Base-by-base conservation (phyloP, 1,284 basidiomycete species). In the Fomitopsis betulina region DNA sequence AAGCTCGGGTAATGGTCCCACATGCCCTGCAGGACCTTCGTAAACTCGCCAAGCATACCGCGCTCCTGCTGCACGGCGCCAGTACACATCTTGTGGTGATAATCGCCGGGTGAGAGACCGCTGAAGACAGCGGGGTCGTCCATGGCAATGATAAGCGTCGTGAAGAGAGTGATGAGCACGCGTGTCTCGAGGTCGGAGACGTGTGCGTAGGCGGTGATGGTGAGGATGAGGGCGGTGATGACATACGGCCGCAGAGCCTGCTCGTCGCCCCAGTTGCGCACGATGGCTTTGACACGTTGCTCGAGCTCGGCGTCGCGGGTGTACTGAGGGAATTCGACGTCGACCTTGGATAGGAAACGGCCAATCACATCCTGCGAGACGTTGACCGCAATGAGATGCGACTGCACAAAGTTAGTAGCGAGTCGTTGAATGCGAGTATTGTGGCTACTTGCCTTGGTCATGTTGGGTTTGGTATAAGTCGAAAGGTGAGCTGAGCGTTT, bases 161-260 rank as follows among this genome's bases (percentile, higher is more conserved):
- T 63, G 61, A 59, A 67, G 15, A 63, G 49, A 4, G 65, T 57
- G 52, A 67, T 61, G 33, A 57, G 57, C n/a, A 65, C 53, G 49
- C 58, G 56, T 3, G 59, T 56, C 10, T 62, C 63, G 37, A 59
- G 12, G 25, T 53, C 45, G 10, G 54, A 27, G 27, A 61, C 63
- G 55, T 67, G 63, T 15, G 53, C 43, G 54, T 62, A 66, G 3
- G 58, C 54, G 9, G 59, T 53, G 23, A 53, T 55, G 23, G 63
- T 59, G 33, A 64, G 58, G 30, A 54, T 55, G 39, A 63, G 19
- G 7, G 52, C 58, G 12, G 58, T 54, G 17, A 53, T 27, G 37
- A 58, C 47, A 37, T 55, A 52, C 3, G 55, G 59, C 12, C 51
- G 39, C 40, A 58, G 32, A 39, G 38, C 35, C n/a, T 54, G 19